Percentiles rank a stretch among this genome's conserved stretches.
Evolutionary conservation across 495 filamentous ascomycete species (phyloP).

Genomic region (Rhypophila decipiens): DNA sequence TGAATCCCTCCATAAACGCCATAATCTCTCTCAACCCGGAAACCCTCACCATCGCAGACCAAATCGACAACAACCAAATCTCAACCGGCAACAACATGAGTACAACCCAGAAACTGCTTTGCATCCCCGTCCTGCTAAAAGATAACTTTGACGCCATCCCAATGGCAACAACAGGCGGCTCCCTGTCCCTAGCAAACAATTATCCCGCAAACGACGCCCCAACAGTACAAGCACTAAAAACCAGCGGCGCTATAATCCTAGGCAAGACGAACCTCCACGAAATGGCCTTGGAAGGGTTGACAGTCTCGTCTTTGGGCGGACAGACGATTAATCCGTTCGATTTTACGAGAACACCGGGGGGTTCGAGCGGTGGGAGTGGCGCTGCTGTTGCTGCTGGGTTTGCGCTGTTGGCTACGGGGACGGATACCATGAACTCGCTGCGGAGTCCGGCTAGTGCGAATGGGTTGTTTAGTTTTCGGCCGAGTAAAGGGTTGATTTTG

Average conservation of each 20-base stretch:
- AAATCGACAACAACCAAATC: constrained; percentile 39
- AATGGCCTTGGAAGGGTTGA: constrained; percentile 55
- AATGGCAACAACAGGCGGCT: constrained; percentile 52
- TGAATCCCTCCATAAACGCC: constrained; percentile 52
- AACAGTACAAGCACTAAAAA: constrained; percentile 41
- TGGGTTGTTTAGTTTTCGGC: constrained; percentile 53
- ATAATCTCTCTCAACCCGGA: constrained; percentile 48
- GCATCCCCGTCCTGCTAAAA: constrained; percentile 57
- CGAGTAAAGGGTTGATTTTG: constrained; percentile 51
- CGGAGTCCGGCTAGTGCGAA: constrained; percentile 59
- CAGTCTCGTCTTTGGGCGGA: constrained; percentile 53
- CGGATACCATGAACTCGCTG: constrained; percentile 59
- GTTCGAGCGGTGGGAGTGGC: constrained; percentile 57
- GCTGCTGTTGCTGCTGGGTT: constrained; percentile 55
- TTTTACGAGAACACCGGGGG: constrained; percentile 53
- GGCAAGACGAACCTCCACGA: constrained; percentile 64
- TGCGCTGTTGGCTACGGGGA: constrained; percentile 51
- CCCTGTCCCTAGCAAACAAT: constrained; percentile 38
- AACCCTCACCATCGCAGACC: constrained; percentile 42
- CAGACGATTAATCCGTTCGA: constrained; percentile 62
- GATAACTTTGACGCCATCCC: constrained; percentile 53
- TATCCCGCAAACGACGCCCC: constrained; percentile 41
- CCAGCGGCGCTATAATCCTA: constrained; percentile 57
- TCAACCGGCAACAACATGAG: constrained; percentile 38
- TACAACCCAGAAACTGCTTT: constrained; percentile 45